Conservation (phyloP, 768 basidiomycete species). For the Dacryopinax primogenitus region DNA sequence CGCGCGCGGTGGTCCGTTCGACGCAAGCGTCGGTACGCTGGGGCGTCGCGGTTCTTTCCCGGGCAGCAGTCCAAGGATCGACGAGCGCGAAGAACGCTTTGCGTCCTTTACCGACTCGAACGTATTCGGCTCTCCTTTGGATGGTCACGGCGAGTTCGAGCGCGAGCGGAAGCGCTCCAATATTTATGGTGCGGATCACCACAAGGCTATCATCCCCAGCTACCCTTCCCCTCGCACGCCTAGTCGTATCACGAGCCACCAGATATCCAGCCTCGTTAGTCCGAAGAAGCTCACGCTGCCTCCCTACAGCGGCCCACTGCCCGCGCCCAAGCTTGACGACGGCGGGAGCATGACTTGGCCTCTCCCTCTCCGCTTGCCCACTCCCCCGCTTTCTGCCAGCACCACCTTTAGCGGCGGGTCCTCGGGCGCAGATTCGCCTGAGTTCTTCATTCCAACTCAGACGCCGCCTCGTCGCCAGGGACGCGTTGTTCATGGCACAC, state of each 20-base stretch:
- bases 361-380: not conserved
- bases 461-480: slow-evolving; percentile 1
- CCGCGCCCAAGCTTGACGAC: not conserved
- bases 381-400: not conserved
- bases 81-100: not conserved
- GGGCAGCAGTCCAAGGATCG: slow-evolving; percentile 4
- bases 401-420: not conserved
- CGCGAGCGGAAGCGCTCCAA: not conserved
- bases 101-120: not conserved
- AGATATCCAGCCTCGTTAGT: not conserved
- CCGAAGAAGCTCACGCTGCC: not conserved
- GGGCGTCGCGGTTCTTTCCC: not conserved
- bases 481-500: slow-evolving; percentile 13
- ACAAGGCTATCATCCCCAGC: not conserved
- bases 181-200: not conserved
- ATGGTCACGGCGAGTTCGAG: not conserved
- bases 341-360: not conserved
- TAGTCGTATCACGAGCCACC: not conserved
- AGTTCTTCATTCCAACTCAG: not conserved
- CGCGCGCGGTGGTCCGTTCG: not conserved
- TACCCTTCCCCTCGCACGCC: not conserved
- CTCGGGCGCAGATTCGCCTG: not conserved
- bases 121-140: not conserved
- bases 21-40: not conserved
- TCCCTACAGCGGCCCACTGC: not conserved